phyloP scores from a whole-genome alignment of 2,329 filamentous ascomycete species.

The Fusarium napiforme region DNA sequence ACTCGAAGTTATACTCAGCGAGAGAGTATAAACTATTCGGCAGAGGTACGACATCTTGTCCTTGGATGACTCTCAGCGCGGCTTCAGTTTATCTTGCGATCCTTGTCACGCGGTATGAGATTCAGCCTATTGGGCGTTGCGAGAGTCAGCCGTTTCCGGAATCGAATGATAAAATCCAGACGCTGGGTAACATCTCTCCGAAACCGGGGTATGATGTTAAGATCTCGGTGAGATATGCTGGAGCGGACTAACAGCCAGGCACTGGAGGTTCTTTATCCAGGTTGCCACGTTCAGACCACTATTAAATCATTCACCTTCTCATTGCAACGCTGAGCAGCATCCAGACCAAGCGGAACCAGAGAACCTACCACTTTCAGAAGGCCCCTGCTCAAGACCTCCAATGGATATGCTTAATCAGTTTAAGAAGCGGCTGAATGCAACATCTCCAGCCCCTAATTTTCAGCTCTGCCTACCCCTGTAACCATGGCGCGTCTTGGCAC shows the following conservation, averaged over 20 bases:
- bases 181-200: neutral
- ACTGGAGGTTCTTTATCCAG: neutral
- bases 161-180: neutral
- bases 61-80: neutral
- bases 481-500: no score
- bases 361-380: rapidly evolving
- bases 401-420: neutral
- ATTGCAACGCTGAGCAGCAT: neutral
- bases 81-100: neutral
- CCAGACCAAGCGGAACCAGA: neutral
- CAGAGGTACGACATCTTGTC: neutral
- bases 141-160: neutral
- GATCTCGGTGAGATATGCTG: neutral
- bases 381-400: neutral
- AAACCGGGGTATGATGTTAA: neutral
- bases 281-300: neutral
- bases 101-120: neutral
- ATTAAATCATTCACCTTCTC: neutral
- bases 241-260: no score
- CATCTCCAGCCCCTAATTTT: neutral
- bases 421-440: neutral
- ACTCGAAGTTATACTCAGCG: neutral
- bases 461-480: neutral
- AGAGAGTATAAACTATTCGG: neutral
- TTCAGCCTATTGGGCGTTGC: neutral